Evolutionary conservation across 2,329 filamentous ascomycete genomes (phyloP).

Genomic region (Pseudofabraea citricarpa): DNA sequence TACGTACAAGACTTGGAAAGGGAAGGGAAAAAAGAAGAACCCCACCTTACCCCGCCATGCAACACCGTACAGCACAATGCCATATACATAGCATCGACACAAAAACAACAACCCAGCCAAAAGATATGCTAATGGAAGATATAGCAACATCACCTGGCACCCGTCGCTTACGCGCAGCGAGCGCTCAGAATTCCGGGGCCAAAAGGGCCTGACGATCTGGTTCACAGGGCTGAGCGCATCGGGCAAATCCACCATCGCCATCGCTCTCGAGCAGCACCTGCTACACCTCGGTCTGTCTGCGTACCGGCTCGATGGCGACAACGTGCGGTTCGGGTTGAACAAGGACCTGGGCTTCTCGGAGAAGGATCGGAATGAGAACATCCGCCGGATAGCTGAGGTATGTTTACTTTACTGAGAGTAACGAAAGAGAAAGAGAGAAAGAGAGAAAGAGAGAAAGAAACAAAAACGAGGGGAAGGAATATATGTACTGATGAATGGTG

Average conservation of each 20-base stretch:
- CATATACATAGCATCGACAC: conserved; percentile 2
- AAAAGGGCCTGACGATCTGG: conserved; percentile 94
- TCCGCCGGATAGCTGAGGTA: conserved; percentile 85
- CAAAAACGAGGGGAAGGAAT: too few species aligned
- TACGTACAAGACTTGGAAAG: conserved; percentile 7
- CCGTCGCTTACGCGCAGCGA: conserved; percentile 66
- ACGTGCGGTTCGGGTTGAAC: conserved; percentile 96
- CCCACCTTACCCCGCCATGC: conserved; percentile 17
- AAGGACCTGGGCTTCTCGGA: conserved; percentile 95
- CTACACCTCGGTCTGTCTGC: conserved; percentile 77
- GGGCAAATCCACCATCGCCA: conserved; percentile 95
- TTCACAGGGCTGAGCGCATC: conserved; percentile 94
- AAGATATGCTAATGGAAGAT: conserved; percentile 2
- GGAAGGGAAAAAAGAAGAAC: background rate
- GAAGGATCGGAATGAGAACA: conserved; percentile 94
- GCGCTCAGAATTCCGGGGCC: conserved; percentile 70
- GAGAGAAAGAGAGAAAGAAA: background rate
- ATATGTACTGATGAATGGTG: too few species aligned
- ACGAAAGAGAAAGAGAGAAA: background rate
- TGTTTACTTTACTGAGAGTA: conserved; percentile 5
- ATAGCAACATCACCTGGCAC: conserved; percentile 89
- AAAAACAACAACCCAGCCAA: conserved; percentile 1
- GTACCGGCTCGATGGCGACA: conserved; percentile 96
- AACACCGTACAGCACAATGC: too few species aligned
- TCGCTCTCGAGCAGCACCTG: conserved; percentile 93